phyloP scores from a whole-genome alignment of 371 early-diverging fungal genomes.

The Syncephalastrum monosporum region DNA sequence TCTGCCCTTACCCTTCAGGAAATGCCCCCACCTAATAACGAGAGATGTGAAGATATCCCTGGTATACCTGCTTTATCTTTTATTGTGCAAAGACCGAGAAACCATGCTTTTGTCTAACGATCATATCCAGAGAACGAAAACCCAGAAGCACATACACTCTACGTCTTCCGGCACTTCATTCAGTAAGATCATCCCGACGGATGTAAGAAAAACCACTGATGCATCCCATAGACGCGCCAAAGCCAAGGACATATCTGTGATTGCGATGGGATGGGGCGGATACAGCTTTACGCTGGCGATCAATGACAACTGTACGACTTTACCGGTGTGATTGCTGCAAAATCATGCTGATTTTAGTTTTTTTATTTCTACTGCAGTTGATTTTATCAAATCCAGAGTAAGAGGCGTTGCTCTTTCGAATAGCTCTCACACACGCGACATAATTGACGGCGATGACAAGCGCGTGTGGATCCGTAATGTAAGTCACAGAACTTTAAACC shows the following conservation, averaged over 20 bases:
- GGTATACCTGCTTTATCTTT: constrained; percentile 36
- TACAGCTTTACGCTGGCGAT: constrained; percentile 26
- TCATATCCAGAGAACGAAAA: constrained; percentile 26
- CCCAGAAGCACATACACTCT: constrained; percentile 40
- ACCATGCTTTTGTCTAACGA: neutral
- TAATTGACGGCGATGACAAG: constrained; percentile 23
- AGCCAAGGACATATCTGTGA: constrained; percentile 27
- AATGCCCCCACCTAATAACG: constrained; percentile 23
- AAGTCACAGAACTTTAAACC: constrained; percentile 6
- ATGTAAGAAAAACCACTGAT: neutral
- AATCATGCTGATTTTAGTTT: constrained; percentile 1
- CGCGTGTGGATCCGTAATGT: constrained; percentile 38
- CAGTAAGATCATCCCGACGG: constrained; percentile 18
- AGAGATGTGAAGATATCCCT: constrained; percentile 38
- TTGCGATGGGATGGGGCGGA: constrained; percentile 46
- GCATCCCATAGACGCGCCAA: constrained; percentile 18
- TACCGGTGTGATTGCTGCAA: neutral
- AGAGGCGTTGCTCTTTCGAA: constrained; percentile 33
- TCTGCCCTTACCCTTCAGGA: constrained; percentile 6
- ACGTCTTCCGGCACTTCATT: constrained; percentile 40
- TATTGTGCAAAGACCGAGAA: constrained; percentile 23
- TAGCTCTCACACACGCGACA: constrained; percentile 30
- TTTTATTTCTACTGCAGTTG: constrained; percentile 20
- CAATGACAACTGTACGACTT: constrained; percentile 34
- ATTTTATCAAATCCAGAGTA: constrained; percentile 29